Evolutionary conservation across 164 flowering plant species (phyloP).

Genomic region (Liquidambar formosana): DNA sequence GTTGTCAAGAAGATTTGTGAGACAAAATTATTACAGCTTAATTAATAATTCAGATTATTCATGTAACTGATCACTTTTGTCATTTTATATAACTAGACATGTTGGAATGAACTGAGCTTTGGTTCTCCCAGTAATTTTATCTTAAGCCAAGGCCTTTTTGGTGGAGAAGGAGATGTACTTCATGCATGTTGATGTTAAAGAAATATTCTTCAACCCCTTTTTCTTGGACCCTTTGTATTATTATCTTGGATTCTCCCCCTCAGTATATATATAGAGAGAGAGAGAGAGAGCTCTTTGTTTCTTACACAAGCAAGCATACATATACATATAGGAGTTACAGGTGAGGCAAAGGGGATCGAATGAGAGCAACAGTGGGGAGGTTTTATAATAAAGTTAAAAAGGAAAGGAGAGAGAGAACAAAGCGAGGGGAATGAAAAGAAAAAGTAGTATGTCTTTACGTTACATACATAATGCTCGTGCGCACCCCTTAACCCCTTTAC

Average conservation of each 20-base stretch:
- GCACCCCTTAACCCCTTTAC: conserved; percentile 12
- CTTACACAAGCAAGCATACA: no score
- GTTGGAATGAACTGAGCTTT: no score
- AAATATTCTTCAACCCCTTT: conserved; percentile 23
- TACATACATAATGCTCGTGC: conserved; percentile 47
- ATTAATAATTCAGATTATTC: conserved; percentile 1
- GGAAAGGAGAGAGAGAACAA: conserved; percentile 1
- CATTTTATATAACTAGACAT: no score
- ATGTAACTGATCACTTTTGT: no score
- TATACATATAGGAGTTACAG: neutral
- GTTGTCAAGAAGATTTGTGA: conserved; percentile 15
- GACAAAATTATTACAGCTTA: conserved; percentile 12
- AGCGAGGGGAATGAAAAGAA: conserved; percentile 14
- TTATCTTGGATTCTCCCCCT: conserved; percentile 24
- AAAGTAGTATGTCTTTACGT: conserved; percentile 48
- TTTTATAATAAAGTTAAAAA: neutral
- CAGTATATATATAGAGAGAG: neutral
- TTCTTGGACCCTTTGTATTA: conserved; percentile 18
- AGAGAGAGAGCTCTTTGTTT: neutral
- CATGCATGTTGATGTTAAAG: conserved; percentile 13
- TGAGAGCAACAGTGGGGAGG: neutral
- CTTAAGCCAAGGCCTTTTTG: neutral
- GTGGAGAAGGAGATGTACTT: neutral
- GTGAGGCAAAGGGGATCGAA: conserved; percentile 15
- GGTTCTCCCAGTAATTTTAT: conserved; percentile 3